A percentile compares a stretch with the other conserved stretches of the same genome.
phyloP scores from a whole-genome alignment of 805 yeast genomes.

The Wickerhamomyces canadensis region DNA sequence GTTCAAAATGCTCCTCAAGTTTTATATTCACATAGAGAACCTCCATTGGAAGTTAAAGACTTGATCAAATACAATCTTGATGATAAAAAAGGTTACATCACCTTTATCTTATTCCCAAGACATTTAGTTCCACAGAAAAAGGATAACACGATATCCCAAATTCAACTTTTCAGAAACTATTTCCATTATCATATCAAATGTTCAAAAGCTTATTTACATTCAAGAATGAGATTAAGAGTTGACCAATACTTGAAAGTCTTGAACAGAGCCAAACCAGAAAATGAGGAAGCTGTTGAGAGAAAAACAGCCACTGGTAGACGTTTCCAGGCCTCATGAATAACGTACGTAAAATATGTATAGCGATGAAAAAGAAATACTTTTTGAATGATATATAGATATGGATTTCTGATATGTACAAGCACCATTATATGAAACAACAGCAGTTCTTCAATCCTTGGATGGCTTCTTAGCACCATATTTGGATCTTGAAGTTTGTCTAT shows the following conservation, averaged over 20 bases:
- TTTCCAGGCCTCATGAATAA: slow-evolving; percentile 13
- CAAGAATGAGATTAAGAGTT: slow-evolving; percentile 96
- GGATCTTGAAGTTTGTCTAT: slow-evolving; percentile 82
- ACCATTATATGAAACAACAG: too few species aligned
- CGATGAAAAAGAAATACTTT: background rate
- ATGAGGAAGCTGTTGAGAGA: slow-evolving; percentile 56
- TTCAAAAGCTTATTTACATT: slow-evolving; percentile 96
- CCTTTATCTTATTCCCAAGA: slow-evolving; percentile 78
- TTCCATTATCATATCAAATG: slow-evolving; percentile 99
- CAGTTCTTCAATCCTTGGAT: slow-evolving; percentile 36
- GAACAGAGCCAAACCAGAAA: slow-evolving; percentile 95
- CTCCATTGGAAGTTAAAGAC: slow-evolving; percentile 80
- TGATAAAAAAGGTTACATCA: slow-evolving; percentile 49
- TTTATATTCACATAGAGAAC: slow-evolving; percentile 78
- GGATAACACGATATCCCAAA: slow-evolving; percentile 86
- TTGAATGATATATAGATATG: too few species aligned
- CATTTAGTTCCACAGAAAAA: slow-evolving; percentile 63
- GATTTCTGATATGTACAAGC: slow-evolving; percentile 2
- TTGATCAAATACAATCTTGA: slow-evolving; percentile 34
- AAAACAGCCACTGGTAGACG: slow-evolving; percentile 29
- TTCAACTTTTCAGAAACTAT: slow-evolving; percentile 89
- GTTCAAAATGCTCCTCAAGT: slow-evolving; percentile 99
- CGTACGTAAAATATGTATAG: background rate
- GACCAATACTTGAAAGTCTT: slow-evolving; percentile 90
- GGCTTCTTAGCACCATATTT: slow-evolving; percentile 93